These are phyloP conservation scores for Trichodelitschia bisporula DNA, from an alignment of 495 filamentous ascomycete genomes.

Conservation along the genomic window DNA sequence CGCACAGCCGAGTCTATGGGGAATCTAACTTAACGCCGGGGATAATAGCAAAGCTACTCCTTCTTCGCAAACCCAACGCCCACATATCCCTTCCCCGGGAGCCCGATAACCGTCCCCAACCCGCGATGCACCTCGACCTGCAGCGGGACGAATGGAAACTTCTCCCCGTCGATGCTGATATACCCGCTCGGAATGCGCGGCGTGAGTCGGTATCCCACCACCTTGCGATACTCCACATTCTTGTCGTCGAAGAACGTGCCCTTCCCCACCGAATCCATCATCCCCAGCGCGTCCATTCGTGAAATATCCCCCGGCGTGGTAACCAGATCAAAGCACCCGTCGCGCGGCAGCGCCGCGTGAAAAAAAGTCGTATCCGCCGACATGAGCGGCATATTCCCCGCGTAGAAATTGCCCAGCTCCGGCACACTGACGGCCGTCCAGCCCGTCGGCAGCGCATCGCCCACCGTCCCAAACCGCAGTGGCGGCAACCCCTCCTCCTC, in stretches of 20 bases:
- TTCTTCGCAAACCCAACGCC: too few relatives aligned
- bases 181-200: slow-evolving; percentile 48
- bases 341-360: slow-evolving; percentile 55
- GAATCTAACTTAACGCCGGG: too few relatives aligned
- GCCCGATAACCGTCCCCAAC: slow-evolving; percentile 61
- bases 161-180: slow-evolving; percentile 87
- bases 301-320: slow-evolving; percentile 53
- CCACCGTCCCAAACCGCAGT: slow-evolving; percentile 54
- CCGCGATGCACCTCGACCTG: slow-evolving; percentile 76
- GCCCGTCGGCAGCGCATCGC: slow-evolving; percentile 45
- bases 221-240: slow-evolving; percentile 57
- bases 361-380: slow-evolving; percentile 74
- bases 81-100: slow-evolving; percentile 45
- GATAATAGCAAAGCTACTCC: too few relatives aligned
- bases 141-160: slow-evolving; percentile 61
- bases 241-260: slow-evolving; percentile 55
- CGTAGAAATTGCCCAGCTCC: slow-evolving; percentile 77
- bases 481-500: slow-evolving; percentile 30
- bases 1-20: too few relatives aligned
- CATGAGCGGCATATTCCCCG: slow-evolving; percentile 89
- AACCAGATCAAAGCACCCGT: slow-evolving; percentile 69
- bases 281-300: slow-evolving; percentile 31
- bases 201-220: slow-evolving; percentile 57
- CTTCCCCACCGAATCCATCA: slow-evolving; percentile 43
- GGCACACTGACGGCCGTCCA: slow-evolving; percentile 51